Base-by-base conservation (phyloP, 495 filamentous ascomycete genomes). In the Penicillium samsonianum region DNA sequence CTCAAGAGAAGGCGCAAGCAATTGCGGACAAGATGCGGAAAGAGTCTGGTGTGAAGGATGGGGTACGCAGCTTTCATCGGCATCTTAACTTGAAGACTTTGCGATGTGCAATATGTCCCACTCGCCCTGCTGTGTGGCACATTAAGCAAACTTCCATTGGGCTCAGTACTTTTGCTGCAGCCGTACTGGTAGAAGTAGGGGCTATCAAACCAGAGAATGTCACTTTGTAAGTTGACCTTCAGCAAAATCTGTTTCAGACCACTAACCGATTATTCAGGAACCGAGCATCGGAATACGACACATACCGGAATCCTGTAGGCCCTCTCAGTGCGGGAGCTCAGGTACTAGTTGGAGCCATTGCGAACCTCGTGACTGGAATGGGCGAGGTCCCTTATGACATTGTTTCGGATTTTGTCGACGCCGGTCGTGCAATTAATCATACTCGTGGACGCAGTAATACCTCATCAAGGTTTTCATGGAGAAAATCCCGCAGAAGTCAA, bases 381-480 rank as follows among this genome's bases (percentile, higher is more conserved):
- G 89, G 88, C 5, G 91, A 95, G 60, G 83, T 97, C 22, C 92
- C 93, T 0, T 76, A 81, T 14, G 88, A 88, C 16, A 81, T 96
- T 17, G 85, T 90, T 58, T 73, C 20, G 73, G 89, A 60, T 64
- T 72, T 67, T 85, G 61, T 77, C 79, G 59, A 90, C 78, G 69
- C 73, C 72, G 17, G 65, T 86, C 31, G 76, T 75, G 30, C 87
- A 78, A 1, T 67, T 72, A 80, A 50, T 72, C 78, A 26, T 82
- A 86, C 14, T 76, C 81, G 1, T 87, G 83, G 82, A 66, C 81
- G 6, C 17, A 10, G 14, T 26, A 46, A 64, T 17, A 20, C 55
- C 17, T 17, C 48, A 52, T 17, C 6, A 7, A 5, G 53, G 23
- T 23, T 25, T 43, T 8, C 40, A 49, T 30, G 51, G 52, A 38